A percentile compares a stretch with the other conserved stretches of the same genome.
phyloP scores from a whole-genome alignment of 768 basidiomycete genomes.

The Hygrocybe coccinea region DNA sequence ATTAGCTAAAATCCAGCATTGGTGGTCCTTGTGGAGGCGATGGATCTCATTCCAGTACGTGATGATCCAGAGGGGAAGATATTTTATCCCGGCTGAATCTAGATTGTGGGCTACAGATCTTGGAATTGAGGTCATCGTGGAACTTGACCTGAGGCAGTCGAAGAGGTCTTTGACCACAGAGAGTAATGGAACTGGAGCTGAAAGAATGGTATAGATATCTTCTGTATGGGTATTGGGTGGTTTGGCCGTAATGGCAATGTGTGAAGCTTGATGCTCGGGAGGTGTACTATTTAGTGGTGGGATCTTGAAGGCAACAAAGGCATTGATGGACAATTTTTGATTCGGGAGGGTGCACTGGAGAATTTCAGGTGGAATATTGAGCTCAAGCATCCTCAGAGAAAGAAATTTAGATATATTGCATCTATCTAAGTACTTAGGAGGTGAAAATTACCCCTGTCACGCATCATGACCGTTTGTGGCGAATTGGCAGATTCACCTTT shows the following conservation, averaged over 20 bases:
- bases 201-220: too few relatives aligned
- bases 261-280: not conserved
- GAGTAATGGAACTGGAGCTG: too few relatives aligned
- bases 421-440: not conserved
- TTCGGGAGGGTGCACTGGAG: not conserved
- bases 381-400: not conserved
- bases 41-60: not conserved
- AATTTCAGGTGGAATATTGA: not conserved
- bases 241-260: not conserved
- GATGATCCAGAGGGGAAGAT: not conserved
- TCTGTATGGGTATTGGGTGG: not conserved
- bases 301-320: not conserved
- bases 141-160: not conserved
- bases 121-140: not conserved
- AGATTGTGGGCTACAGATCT: not conserved
- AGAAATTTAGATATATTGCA: not conserved
- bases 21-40: not conserved
- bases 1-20: constrained; percentile 2
- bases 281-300: not conserved
- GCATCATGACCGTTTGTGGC: not conserved
- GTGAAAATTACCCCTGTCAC: not conserved
- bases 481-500: constrained; percentile 13
- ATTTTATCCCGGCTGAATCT: not conserved
- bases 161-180: not conserved
- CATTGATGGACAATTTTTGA: not conserved